phyloP scores from a whole-genome alignment of 2,329 filamentous ascomycete species.

The Aspergillus sp. region DNA sequence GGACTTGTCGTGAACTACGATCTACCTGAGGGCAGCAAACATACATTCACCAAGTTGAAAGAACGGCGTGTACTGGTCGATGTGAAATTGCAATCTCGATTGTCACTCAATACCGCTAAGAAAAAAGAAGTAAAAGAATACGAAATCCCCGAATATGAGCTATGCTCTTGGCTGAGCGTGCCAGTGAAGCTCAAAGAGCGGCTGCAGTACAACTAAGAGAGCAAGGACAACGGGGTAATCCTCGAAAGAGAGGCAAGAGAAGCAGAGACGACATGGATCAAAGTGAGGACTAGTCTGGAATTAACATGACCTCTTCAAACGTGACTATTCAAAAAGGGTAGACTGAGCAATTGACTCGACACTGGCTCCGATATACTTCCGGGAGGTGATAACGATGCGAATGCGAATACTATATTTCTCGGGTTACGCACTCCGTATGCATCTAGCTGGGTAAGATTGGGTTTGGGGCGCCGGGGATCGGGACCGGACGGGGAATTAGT shows the following conservation, averaged over 20 bases:
- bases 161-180: conserved; percentile 69
- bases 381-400: too few species aligned
- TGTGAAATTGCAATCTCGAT: conserved; percentile 73
- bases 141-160: conserved; percentile 67
- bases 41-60: conserved; percentile 82
- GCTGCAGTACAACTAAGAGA: conserved; percentile 62
- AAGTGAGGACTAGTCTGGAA: conserved; percentile 56
- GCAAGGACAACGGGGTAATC: conserved; percentile 74
- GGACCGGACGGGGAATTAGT: too few species aligned
- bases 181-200: conserved; percentile 70
- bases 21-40: conserved; percentile 80
- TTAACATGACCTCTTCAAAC: too few species aligned
- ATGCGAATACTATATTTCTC: too few species aligned
- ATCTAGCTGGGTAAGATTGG: too few species aligned
- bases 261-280: conserved; percentile 65
- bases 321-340: too few species aligned
- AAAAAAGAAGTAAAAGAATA: conserved; percentile 67
- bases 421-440: too few species aligned
- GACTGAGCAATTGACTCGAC: too few species aligned
- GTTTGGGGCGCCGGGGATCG: too few species aligned
- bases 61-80: conserved; percentile 81
- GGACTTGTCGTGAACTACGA: conserved; percentile 92
- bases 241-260: conserved; percentile 42
- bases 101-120: conserved; percentile 82
- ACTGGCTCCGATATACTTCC: too few species aligned